Percentiles rank a stretch among this genome's conserved stretches.
Conservation (phyloP, 2,329 filamentous ascomycete species). For the Xylaria hypoxylon region DNA sequence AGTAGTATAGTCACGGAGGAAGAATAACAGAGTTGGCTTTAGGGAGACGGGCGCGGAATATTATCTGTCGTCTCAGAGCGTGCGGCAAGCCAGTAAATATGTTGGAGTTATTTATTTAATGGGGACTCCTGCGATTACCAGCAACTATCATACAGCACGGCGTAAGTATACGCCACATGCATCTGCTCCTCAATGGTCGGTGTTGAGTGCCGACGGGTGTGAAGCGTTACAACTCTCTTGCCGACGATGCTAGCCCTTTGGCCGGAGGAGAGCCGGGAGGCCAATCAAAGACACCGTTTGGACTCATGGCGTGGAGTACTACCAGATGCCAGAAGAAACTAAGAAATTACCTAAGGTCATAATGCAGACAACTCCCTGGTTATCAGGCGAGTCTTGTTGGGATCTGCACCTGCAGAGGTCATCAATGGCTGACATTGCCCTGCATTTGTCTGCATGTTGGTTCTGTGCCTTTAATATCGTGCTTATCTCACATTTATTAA, state of each 20-base stretch:
- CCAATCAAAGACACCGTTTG: neutral
- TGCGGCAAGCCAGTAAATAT: neutral
- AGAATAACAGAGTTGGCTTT: neutral
- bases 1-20: neutral
- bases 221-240: neutral
- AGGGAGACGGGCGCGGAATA: neutral
- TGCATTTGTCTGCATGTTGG: conserved; percentile 8
- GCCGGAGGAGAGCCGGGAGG: neutral
- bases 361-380: neutral
- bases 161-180: neutral
- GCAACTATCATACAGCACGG: neutral
- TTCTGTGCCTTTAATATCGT: neutral
- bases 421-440: conserved; percentile 22
- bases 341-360: neutral
- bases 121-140: neutral
- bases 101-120: neutral
- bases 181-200: neutral
- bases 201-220: neutral
- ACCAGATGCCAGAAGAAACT: neutral
- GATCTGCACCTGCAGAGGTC: conserved; percentile 5
- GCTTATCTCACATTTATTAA: conserved; percentile 35
- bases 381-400: neutral
- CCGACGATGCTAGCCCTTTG: neutral
- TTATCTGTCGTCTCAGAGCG: neutral
- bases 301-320: neutral